These are phyloP conservation scores for Tetrapisispora pingtungensis DNA, from an alignment of 805 yeast species.

Conservation along the genomic window DNA sequence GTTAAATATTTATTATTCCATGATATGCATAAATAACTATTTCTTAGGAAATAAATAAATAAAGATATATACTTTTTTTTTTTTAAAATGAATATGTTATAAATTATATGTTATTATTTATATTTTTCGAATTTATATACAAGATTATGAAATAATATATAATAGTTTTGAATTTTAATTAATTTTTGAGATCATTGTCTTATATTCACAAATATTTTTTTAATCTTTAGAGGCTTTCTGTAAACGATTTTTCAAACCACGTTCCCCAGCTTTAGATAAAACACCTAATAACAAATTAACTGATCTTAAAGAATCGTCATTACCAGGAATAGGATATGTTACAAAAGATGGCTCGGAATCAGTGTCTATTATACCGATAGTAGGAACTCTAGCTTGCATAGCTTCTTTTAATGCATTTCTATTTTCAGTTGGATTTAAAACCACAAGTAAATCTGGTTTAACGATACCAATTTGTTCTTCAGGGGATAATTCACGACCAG, in stretches of 20 bases:
- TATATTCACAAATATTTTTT: not conserved
- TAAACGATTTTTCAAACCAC: slow-evolving; percentile 56
- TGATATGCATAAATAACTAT: not conserved
- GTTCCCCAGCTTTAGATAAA: slow-evolving; percentile 73
- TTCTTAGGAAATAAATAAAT: not conserved
- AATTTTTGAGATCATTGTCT: not conserved
- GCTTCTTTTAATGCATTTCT: slow-evolving; percentile 76
- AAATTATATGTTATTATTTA: not conserved
- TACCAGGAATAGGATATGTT: slow-evolving; percentile 93
- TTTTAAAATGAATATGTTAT: not conserved
- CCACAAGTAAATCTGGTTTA: slow-evolving; percentile 81
- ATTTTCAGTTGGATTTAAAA: slow-evolving; percentile 83
- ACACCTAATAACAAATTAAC: slow-evolving; percentile 74
- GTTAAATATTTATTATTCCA: not conserved
- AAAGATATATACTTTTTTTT: too few species aligned
- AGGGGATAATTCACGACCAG: slow-evolving; percentile 46
- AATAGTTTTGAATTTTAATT: not conserved
- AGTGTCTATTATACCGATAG: slow-evolving; percentile 89
- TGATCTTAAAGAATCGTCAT: slow-evolving; percentile 82
- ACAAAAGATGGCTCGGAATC: slow-evolving; percentile 83
- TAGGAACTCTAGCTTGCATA: slow-evolving; percentile 71
- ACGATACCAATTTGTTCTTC: slow-evolving; percentile 45
- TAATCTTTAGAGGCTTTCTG: slow-evolving; percentile 14
- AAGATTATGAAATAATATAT: slow-evolving; percentile 1
- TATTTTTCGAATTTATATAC: not conserved